Percentiles rank a stretch among this genome's conserved stretches.
Conservation (phyloP, 2,329 filamentous ascomycete genomes). For the Bimuria novae-zelandiae region DNA sequence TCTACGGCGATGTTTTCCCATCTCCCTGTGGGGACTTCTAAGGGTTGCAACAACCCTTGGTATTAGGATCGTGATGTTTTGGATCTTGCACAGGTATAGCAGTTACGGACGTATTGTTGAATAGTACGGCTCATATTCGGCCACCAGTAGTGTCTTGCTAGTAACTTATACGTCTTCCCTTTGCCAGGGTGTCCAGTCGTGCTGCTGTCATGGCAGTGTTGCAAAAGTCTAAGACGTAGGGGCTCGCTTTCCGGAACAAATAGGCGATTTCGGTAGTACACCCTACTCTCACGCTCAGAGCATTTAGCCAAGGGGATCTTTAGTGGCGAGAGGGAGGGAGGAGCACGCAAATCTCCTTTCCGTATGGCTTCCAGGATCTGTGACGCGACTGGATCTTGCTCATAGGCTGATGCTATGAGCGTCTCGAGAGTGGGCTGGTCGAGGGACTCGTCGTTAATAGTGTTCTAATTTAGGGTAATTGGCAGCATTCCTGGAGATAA, state of each 20-base stretch:
- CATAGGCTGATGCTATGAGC: too few relatives aligned
- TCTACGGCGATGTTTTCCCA: neutral
- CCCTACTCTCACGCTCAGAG: neutral
- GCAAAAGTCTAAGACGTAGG: neutral
- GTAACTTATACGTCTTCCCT: neutral
- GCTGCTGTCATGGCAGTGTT: neutral
- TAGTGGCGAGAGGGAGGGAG: neutral
- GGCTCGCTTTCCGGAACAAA: neutral
- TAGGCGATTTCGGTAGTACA: neutral
- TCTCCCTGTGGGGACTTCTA: neutral
- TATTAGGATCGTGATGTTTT: neutral
- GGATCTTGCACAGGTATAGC: neutral
- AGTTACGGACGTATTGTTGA: neutral
- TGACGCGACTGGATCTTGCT: too few relatives aligned
- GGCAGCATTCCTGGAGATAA: neutral
- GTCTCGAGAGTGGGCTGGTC: too few relatives aligned
- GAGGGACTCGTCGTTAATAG: neutral
- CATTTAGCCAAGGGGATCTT: neutral
- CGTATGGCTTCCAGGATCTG: too few relatives aligned
- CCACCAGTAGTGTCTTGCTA: neutral
- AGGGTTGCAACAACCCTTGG: neutral
- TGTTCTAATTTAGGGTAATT: neutral
- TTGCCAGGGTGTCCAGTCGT: neutral
- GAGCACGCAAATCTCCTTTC: too few relatives aligned
- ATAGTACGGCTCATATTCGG: neutral